Evolutionary conservation across 225 moss, liverwort and hornwort species (phyloP).

Genomic region (Physcomitrellopsis africana): DNA sequence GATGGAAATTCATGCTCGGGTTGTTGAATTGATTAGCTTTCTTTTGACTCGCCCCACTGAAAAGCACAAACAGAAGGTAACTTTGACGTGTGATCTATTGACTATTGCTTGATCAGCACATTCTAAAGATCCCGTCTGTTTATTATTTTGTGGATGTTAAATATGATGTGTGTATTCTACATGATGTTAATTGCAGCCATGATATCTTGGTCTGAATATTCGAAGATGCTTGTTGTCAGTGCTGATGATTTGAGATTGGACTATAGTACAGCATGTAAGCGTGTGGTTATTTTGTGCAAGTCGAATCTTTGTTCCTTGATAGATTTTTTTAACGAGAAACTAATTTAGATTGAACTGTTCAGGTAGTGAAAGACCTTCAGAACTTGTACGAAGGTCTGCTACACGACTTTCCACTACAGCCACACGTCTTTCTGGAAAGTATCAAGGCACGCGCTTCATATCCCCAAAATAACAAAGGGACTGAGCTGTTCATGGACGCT

Average conservation of each 20-base stretch:
- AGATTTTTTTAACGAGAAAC: not conserved
- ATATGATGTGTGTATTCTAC: not conserved
- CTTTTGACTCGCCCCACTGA: slow-evolving; percentile 52
- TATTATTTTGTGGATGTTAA: slow-evolving; percentile 12
- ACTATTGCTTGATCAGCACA: slow-evolving; percentile 19
- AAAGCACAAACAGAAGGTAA: slow-evolving; percentile 49
- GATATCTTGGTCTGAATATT: slow-evolving; percentile 1
- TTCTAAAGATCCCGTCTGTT: not conserved
- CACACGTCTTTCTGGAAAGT: slow-evolving; percentile 36
- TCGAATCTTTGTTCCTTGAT: not conserved
- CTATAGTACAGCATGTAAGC: slow-evolving; percentile 8
- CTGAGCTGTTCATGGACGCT: slow-evolving; percentile 76
- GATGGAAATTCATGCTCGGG: slow-evolving; percentile 58
- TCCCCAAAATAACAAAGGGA: slow-evolving; percentile 32
- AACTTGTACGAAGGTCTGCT: slow-evolving; percentile 74
- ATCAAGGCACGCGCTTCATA: slow-evolving; percentile 49
- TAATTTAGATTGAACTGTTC: slow-evolving; percentile 30
- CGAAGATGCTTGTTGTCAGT: slow-evolving; percentile 4
- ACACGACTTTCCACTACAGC: slow-evolving; percentile 73
- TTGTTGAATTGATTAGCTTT: slow-evolving; percentile 60
- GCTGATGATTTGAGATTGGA: slow-evolving; percentile 22
- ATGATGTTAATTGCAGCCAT: slow-evolving; percentile 15
- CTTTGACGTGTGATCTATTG: slow-evolving; percentile 5
- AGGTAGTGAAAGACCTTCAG: slow-evolving; percentile 84
- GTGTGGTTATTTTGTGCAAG: not conserved